Conservation (phyloP, 2,329 filamentous ascomycete species). For the Lasiodiplodia theobromae region DNA sequence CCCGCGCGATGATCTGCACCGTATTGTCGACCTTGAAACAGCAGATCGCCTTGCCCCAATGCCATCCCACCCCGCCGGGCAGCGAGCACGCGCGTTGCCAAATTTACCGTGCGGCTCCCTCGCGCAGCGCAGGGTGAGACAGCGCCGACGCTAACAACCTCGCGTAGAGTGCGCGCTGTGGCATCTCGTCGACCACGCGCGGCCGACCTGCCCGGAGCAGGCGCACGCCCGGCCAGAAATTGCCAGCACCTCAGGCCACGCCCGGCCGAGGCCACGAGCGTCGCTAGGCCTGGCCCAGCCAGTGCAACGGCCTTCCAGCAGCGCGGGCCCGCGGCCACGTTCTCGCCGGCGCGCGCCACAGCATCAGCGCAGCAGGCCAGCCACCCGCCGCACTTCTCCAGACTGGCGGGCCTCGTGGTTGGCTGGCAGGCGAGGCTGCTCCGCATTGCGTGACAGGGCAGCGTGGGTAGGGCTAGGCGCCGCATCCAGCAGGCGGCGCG, state of each 20-base stretch:
- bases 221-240: background rate
- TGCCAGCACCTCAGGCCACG: conserved; percentile 13
- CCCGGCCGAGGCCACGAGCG: background rate
- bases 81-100: conserved; percentile 1
- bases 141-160: conserved; percentile 25
- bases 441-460: conserved; percentile 9
- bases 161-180: conserved; percentile 4
- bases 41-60: conserved; percentile 20
- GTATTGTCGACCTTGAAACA: conserved; percentile 9
- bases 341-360: conserved; percentile 13
- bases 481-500: conserved; percentile 8
- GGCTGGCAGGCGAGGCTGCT: conserved; percentile 3
- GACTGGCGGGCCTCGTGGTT: conserved; percentile 13
- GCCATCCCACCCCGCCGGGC: conserved; percentile 16
- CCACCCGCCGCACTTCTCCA: conserved; percentile 24
- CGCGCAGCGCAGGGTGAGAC: conserved; percentile 18
- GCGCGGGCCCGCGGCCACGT: conserved; percentile 14
- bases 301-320: conserved; percentile 3
- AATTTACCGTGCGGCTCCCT: conserved; percentile 22
- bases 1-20: conserved; percentile 21
- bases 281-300: background rate
- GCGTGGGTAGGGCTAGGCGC: conserved; percentile 9
- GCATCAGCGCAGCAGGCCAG: conserved; percentile 18
- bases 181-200: background rate
- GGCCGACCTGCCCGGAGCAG: conserved; percentile 17